Conservation (phyloP, 2,329 filamentous ascomycete genomes). For the Hyphodiscus sp. region DNA sequence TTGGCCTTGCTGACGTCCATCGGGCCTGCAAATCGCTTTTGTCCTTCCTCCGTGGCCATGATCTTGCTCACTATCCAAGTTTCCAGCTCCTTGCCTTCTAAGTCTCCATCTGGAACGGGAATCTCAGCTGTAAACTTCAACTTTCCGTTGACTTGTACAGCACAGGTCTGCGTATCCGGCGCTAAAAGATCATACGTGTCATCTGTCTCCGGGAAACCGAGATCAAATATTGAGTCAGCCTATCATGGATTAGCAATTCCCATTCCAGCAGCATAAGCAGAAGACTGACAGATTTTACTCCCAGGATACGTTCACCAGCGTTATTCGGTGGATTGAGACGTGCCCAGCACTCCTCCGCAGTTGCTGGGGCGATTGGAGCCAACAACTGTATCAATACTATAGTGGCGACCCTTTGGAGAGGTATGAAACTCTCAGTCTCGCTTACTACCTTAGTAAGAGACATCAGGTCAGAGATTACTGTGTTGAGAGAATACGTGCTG, state of each 20-base stretch:
- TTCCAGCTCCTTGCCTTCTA: slow-evolving; percentile 41
- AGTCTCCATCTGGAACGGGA: slow-evolving; percentile 39
- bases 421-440: slow-evolving; percentile 33
- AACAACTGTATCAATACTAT: slow-evolving; percentile 61
- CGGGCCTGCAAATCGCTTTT: slow-evolving; percentile 37
- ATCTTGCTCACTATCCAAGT: slow-evolving; percentile 58
- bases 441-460: slow-evolving; percentile 65
- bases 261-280: not conserved
- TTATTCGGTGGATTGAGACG: slow-evolving; percentile 36
- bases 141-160: slow-evolving; percentile 78
- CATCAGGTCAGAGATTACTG: slow-evolving; percentile 76
- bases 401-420: slow-evolving; percentile 24
- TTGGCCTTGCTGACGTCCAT: slow-evolving; percentile 46
- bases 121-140: slow-evolving; percentile 63
- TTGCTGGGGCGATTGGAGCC: slow-evolving; percentile 72
- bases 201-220: slow-evolving; percentile 53
- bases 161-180: slow-evolving; percentile 47
- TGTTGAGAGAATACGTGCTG: slow-evolving; percentile 72
- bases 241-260: not conserved
- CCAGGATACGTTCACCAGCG: not conserved
- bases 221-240: slow-evolving; percentile 34
- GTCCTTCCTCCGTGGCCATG: slow-evolving; percentile 53
- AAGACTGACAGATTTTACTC: not conserved
- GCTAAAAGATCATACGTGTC: slow-evolving; percentile 44
- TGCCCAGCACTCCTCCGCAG: slow-evolving; percentile 77